Conservation (phyloP, 108 stramenopile species). For the Skeletonema costatum region DNA sequence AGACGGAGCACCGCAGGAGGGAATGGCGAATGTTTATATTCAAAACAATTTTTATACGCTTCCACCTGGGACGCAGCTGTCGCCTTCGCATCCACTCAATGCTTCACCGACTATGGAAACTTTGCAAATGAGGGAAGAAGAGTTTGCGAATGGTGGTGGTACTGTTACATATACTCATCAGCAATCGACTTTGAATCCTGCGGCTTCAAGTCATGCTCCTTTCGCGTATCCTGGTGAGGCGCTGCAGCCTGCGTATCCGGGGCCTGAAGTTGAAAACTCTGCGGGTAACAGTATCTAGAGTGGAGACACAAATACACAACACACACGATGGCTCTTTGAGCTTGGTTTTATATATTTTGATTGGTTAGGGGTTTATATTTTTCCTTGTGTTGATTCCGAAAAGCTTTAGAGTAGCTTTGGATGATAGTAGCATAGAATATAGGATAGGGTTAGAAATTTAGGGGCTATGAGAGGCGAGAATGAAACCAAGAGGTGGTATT, state of each 20-base stretch:
- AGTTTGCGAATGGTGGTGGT: neutral
- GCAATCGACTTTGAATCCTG: neutral
- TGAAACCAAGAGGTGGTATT: no score
- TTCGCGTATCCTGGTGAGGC: neutral
- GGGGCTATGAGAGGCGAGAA: no score
- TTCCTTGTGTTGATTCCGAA: no score
- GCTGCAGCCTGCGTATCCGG: slow-evolving; percentile 17
- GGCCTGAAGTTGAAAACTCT: neutral
- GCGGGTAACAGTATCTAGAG: slow-evolving; percentile 5
- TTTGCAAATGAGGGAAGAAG: neutral
- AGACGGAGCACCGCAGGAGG: slow-evolving; percentile 12
- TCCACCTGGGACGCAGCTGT: slow-evolving; percentile 20
- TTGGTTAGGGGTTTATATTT: no score
- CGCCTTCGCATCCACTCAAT: slow-evolving; percentile 5
- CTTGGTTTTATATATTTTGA: no score
- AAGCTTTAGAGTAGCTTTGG: no score
- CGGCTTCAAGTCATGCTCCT: neutral
- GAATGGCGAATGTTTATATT: slow-evolving; percentile 22
- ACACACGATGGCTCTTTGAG: neutral
- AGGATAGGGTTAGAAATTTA: no score
- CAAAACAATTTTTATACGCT: slow-evolving; percentile 44
- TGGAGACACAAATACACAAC: neutral
- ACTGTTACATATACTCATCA: neutral
- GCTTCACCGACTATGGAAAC: slow-evolving; percentile 1
- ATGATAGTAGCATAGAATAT: no score